Evolutionary conservation across 352 stramenopile species (phyloP).

Genomic region (Stramenopiles sp.): DNA sequence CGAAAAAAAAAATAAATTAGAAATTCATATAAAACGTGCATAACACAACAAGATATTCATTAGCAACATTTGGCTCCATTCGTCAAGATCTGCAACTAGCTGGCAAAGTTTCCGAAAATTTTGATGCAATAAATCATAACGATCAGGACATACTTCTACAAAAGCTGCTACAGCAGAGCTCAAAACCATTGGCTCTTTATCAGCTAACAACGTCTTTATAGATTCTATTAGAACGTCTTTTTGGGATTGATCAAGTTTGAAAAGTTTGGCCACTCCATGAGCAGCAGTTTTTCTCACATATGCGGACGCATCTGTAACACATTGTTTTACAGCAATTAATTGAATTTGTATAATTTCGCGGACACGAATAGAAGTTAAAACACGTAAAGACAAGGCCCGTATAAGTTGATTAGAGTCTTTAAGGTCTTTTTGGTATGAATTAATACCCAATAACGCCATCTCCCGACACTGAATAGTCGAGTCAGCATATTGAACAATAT

Average conservation of each 20-base stretch:
- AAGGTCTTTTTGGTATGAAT: constrained; percentile 89
- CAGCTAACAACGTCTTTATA: constrained; percentile 55
- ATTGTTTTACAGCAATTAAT: constrained; percentile 67
- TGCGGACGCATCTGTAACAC: constrained; percentile 44
- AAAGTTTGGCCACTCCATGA: constrained; percentile 75
- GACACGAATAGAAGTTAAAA: constrained; percentile 88
- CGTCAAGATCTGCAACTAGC: constrained; percentile 84
- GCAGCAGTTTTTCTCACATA: constrained; percentile 90
- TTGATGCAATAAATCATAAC: constrained; percentile 63
- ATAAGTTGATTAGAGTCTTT: constrained; percentile 44
- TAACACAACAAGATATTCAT: constrained; percentile 76
- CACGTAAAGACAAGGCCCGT: constrained; percentile 50
- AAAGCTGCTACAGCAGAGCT: constrained; percentile 65
- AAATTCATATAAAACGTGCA: no score
- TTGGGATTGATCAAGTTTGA: constrained; percentile 40
- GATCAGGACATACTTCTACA: constrained; percentile 67
- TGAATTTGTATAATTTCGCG: constrained; percentile 93
- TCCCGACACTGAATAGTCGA: constrained; percentile 37
- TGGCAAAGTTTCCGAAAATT: constrained; percentile 85
- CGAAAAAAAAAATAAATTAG: no score
- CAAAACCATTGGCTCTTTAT: constrained; percentile 83
- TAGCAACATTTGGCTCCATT: constrained; percentile 83
- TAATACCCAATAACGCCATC: constrained; percentile 79
- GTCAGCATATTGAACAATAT: constrained; percentile 31
- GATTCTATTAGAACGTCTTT: constrained; percentile 54